A percentile compares a stretch with the other conserved stretches of the same genome.
phyloP scores from a whole-genome alignment of 164 flowering plant genomes.

The Echeveria elegans region DNA sequence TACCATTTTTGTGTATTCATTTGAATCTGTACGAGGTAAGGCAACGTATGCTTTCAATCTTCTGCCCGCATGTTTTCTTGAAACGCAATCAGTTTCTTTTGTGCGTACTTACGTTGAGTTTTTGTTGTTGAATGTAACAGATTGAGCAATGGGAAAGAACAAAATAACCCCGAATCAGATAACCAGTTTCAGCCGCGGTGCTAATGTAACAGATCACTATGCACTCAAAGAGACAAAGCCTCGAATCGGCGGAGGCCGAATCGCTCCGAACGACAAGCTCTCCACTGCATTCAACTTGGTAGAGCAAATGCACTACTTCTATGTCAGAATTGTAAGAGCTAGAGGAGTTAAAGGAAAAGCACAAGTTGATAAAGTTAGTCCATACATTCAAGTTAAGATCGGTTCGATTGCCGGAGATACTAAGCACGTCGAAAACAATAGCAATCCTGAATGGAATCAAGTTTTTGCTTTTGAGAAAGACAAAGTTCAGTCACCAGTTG shows the following conservation, averaged over 20 bases:
- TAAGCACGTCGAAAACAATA: neutral
- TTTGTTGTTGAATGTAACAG: no score
- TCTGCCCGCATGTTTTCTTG: no score
- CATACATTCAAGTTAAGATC: slow-evolving; percentile 6
- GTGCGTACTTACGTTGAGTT: no score
- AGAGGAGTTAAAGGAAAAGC: neutral
- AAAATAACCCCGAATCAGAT: no score
- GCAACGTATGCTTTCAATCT: no score
- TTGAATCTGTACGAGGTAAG: no score
- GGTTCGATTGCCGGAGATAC: neutral
- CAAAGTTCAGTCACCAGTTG: neutral
- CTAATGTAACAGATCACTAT: no score
- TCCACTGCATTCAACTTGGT: slow-evolving; percentile 9
- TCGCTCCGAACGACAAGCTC: neutral
- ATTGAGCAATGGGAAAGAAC: no score
- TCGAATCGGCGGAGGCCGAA: neutral
- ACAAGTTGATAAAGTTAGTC: neutral
- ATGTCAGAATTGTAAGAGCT: slow-evolving; percentile 9
- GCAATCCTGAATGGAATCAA: slow-evolving; percentile 2
- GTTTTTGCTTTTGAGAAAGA: neutral
- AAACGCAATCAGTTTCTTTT: no score
- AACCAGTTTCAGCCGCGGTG: no score
- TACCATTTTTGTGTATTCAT: no score
- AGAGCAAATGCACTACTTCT: slow-evolving; percentile 7
- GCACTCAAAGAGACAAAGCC: slow-evolving; percentile 9